phyloP scores from a whole-genome alignment of 1,284 basidiomycete species.

The Pyrrhoderma noxium region DNA sequence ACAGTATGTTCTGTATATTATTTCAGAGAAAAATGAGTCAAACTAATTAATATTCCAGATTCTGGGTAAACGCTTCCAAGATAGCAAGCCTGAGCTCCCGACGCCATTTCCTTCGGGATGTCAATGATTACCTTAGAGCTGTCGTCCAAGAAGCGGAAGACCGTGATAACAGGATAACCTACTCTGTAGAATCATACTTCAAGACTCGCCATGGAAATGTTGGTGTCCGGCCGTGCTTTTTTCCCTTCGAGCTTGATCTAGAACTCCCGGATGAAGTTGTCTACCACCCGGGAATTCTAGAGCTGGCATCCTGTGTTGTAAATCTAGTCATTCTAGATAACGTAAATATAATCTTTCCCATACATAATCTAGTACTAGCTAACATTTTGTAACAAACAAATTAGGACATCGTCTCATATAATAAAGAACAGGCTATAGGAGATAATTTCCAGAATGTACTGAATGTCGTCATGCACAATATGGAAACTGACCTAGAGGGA shows the following conservation, averaged over 20 bases:
- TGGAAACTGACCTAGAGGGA: neutral
- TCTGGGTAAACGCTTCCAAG: slow-evolving; percentile 43
- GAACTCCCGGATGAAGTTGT: slow-evolving; percentile 49
- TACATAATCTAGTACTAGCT: neutral
- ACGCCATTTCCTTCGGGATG: slow-evolving; percentile 48
- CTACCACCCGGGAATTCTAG: slow-evolving; percentile 42
- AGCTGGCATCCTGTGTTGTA: slow-evolving; percentile 33
- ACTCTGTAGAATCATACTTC: slow-evolving; percentile 53
- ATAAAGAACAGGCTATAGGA: neutral
- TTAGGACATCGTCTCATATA: slow-evolving; percentile 6
- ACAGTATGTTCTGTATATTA: no score
- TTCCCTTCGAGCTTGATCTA: slow-evolving; percentile 44
- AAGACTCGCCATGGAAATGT: slow-evolving; percentile 47
- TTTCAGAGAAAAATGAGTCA: slow-evolving; percentile 5
- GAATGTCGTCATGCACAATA: neutral
- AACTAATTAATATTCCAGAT: slow-evolving; percentile 28
- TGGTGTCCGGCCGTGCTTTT: slow-evolving; percentile 54
- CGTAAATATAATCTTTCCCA: neutral
- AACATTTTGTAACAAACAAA: neutral
- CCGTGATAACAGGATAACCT: slow-evolving; percentile 39
- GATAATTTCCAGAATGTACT: neutral
- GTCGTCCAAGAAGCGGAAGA: slow-evolving; percentile 45
- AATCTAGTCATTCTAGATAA: neutral
- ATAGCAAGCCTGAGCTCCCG: slow-evolving; percentile 44
- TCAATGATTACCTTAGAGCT: slow-evolving; percentile 47